These are phyloP conservation scores for Ilex paraguariensis DNA, from an alignment of 305 asterid genomes.

Conservation along the genomic window DNA sequence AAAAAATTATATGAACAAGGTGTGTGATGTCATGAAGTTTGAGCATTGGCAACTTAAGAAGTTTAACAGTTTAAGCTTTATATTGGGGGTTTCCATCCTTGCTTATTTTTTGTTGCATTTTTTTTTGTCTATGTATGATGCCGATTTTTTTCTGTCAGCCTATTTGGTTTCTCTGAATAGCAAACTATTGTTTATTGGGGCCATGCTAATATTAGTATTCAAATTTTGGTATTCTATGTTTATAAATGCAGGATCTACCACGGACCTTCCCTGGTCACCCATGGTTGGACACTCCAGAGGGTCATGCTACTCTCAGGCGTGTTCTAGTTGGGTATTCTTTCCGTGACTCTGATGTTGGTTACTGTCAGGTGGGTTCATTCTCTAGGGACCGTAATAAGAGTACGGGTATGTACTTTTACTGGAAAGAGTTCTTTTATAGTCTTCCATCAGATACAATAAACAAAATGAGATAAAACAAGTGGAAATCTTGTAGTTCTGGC, in stretches of 20 bases:
- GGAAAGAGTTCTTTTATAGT: neutral
- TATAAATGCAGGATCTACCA: conserved; percentile 73
- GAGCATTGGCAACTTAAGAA: too few relatives aligned
- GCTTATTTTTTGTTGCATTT: too few relatives aligned
- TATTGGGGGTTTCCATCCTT: too few relatives aligned
- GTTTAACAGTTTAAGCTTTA: too few relatives aligned
- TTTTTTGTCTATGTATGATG: too few relatives aligned
- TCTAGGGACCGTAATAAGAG: neutral
- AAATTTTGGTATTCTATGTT: neutral
- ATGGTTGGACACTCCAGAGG: conserved; percentile 90
- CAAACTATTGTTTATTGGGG: too few relatives aligned
- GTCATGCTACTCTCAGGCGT: conserved; percentile 93
- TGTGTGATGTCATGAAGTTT: too few relatives aligned
- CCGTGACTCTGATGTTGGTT: conserved; percentile 98
- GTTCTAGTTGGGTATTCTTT: conserved; percentile 95
- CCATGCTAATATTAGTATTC: neutral
- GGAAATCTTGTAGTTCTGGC: neutral
- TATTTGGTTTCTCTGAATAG: too few relatives aligned
- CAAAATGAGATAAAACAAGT: neutral
- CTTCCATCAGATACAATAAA: neutral
- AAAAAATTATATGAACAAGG: too few relatives aligned
- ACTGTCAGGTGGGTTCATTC: conserved; percentile 71
- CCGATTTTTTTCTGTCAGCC: too few relatives aligned
- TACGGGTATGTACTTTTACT: neutral
- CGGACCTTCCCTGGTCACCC: conserved; percentile 99